Base-by-base conservation (phyloP, 1,139 yeast genomes). In the Blastobotrys malaysiensis region DNA sequence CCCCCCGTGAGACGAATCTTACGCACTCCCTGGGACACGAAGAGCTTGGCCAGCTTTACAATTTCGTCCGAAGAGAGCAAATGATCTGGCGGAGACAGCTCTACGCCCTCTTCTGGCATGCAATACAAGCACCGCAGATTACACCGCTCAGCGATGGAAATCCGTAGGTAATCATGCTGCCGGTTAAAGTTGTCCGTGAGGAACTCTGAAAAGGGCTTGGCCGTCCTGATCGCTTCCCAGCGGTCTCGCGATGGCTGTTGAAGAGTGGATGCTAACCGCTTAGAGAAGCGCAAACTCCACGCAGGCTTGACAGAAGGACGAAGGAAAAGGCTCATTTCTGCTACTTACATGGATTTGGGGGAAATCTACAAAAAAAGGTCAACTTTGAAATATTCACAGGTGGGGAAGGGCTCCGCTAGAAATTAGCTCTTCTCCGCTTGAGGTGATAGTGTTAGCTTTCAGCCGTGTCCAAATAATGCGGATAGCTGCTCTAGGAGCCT, bases 61-160 rank as follows among this genome's bases (percentile, higher is more conserved):
- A 78, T 77, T 62, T 78, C 82, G 45, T 68, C 70, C 0, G 75
- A 69, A 2, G 75, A 68, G 46, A 78, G 63, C 13, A 77, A 65
- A 20, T 72, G 61, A 2, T 69, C 71, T 3, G 67, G 61, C 5
- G 80, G 79, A 18, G 78, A 72, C 18, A 78, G 63, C 19, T 71
- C 74, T 1, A 78, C 73, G 9, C 82, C 82, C 52, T 78, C 79
- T 53, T 76, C 80, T 0, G 82, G 82, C 82, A 78, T 78, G 59
- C 82, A 78, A 57, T 78, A 78, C n/a, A 72, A 65, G 59, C 82
- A 78, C 14, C 82, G 63, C 18, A 78, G 63, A 57, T 78, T 78
- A 55, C 82, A 78, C 20, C 80, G 60, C 59, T 78, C 82, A 0
- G 82, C 76, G 45, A 78, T 70, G 22, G 79, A 74, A 19, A 78